These are phyloP conservation scores for Cerioporus squamosus DNA, from an alignment of 1,284 basidiomycete species.

Conservation along the genomic window DNA sequence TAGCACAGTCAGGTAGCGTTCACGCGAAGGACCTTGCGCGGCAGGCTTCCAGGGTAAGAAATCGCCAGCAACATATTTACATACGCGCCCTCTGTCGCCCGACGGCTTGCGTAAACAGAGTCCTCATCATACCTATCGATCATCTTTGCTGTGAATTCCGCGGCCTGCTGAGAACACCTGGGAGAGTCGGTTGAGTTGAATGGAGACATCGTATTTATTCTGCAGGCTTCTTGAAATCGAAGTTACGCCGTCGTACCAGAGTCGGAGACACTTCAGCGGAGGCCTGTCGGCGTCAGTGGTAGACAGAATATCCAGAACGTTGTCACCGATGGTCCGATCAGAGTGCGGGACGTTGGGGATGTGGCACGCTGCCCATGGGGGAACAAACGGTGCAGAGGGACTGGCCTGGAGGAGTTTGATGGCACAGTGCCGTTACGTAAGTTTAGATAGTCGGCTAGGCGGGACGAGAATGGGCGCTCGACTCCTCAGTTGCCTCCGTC, in stretches of 20 bases:
- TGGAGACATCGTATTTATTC: neutral
- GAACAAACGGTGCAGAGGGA: neutral
- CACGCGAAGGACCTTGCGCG: too few relatives aligned
- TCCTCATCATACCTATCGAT: too few relatives aligned
- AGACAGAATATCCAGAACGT: too few relatives aligned
- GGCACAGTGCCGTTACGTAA: constrained; percentile 20
- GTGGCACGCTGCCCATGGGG: neutral
- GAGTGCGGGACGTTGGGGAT: neutral
- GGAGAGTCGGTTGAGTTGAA: neutral
- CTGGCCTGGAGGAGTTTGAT: constrained; percentile 9
- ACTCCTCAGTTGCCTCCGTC: constrained; percentile 14
- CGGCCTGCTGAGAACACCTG: neutral
- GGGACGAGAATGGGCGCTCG: constrained; percentile 22
- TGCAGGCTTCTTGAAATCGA: constrained; percentile 4
- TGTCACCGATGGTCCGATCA: too few relatives aligned
- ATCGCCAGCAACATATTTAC: too few relatives aligned
- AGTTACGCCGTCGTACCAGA: constrained; percentile 11
- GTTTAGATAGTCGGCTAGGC: constrained; percentile 17
- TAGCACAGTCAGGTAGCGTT: too few relatives aligned
- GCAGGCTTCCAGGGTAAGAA: too few relatives aligned
- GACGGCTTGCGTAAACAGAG: too few relatives aligned
- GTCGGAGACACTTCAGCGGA: too few relatives aligned
- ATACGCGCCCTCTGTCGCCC: too few relatives aligned
- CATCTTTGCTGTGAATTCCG: too few relatives aligned
- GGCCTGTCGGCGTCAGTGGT: too few relatives aligned